Evolutionary conservation across 129 eudicot species (phyloP).

Genomic region (Oenanthe sinensis): DNA sequence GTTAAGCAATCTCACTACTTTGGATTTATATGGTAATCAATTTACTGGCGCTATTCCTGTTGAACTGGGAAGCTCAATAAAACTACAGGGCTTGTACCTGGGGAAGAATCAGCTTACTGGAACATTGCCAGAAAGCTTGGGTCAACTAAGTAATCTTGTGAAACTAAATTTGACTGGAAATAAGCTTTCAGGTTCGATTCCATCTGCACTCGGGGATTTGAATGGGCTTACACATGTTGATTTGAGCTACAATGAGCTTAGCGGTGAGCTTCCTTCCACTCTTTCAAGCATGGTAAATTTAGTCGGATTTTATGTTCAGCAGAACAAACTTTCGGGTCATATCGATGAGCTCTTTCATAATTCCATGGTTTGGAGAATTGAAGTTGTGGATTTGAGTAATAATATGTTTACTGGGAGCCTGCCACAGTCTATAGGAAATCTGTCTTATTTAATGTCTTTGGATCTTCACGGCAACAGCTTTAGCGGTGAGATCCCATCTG

Average conservation of each 20-base stretch:
- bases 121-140: constrained; percentile 40
- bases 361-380: constrained; percentile 38
- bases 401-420: constrained; percentile 40
- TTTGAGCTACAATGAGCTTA: constrained; percentile 45
- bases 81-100: constrained; percentile 53
- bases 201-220: constrained; percentile 39
- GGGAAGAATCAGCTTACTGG: constrained; percentile 60
- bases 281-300: constrained; percentile 55
- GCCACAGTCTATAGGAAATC: constrained; percentile 48
- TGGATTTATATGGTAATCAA: constrained; percentile 47
- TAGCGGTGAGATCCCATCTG: constrained; percentile 46
- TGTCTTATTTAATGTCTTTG: constrained; percentile 49
- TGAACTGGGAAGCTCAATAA: constrained; percentile 30
- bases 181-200: constrained; percentile 42
- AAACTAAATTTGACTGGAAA: constrained; percentile 60
- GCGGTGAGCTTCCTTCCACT: constrained; percentile 46
- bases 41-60: constrained; percentile 47
- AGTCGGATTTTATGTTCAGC: constrained; percentile 54
- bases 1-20: constrained; percentile 43
- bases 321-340: constrained; percentile 41
- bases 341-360: constrained; percentile 31
- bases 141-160: constrained; percentile 43
- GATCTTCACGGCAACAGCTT: constrained; percentile 59
- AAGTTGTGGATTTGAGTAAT: constrained; percentile 45
- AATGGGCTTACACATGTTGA: constrained; percentile 58